A percentile compares a stretch with the other conserved stretches of the same genome.
These are phyloP conservation scores for Candida loeiensis DNA, from an alignment of 805 yeast genomes.

Conservation along the genomic window DNA sequence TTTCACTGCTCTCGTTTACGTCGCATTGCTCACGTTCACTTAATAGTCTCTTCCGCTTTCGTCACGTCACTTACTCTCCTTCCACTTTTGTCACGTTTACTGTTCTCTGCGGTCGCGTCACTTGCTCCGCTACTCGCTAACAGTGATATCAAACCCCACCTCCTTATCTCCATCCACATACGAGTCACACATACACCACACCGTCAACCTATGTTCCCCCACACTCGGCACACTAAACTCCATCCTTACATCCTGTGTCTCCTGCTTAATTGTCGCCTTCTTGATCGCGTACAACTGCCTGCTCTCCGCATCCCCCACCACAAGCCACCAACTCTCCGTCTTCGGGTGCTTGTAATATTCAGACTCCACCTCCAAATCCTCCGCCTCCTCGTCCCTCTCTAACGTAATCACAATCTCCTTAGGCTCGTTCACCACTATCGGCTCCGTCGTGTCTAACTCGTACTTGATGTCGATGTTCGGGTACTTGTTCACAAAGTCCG, in stretches of 20 bases:
- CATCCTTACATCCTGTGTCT: constrained; percentile 50
- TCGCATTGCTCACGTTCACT: too few species aligned
- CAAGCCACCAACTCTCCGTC: constrained; percentile 82
- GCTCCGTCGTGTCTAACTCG: constrained; percentile 40
- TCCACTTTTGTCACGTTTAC: neutral
- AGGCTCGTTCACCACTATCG: constrained; percentile 47
- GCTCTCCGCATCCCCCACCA: constrained; percentile 63
- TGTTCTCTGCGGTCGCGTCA: neutral
- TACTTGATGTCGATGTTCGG: constrained; percentile 78
- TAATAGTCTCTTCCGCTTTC: too few species aligned
- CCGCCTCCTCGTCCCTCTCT: constrained; percentile 76
- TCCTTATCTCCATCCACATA: constrained; percentile 93
- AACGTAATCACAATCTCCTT: constrained; percentile 46
- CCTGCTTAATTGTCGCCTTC: constrained; percentile 53
- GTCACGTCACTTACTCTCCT: neutral
- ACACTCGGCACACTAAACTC: constrained; percentile 54
- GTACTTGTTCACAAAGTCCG: constrained; percentile 83
- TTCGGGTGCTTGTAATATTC: constrained; percentile 59
- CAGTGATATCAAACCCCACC: constrained; percentile 40
- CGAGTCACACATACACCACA: constrained; percentile 90
- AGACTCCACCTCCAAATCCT: constrained; percentile 56
- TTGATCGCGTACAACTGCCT: constrained; percentile 71
- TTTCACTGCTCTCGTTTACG: too few species aligned
- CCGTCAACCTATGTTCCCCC: constrained; percentile 59
- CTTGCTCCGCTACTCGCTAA: constrained; percentile 23